Evolutionary conservation across 257 asterid genomes (phyloP), one percentile per base, ranked within the genome.

Genomic region (Nicotiana otophora): DNA sequence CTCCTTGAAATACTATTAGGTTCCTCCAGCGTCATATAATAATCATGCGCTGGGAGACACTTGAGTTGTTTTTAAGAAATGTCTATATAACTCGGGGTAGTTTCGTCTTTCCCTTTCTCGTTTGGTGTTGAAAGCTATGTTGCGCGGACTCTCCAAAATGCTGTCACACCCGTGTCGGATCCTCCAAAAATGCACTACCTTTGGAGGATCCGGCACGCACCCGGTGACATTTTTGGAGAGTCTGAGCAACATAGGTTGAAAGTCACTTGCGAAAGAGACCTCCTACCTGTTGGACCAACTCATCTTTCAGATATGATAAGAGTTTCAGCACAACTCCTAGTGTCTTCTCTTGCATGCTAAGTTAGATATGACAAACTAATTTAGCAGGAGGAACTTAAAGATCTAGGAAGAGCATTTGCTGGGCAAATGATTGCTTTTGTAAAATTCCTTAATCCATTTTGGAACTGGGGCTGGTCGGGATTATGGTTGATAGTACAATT

Each of bases 191-290:
- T 42, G 51, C 51, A 42, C 51, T 42, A 42, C 51, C 51, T 42
- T 8, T 42, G 51, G 51, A 42, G 51, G 51, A 8, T 8, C 51
- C 51, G 51, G 51, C 51, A 8, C 11, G 51, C 11, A 3, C 11
- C 12, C 3, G 51, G 51, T 12, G 51, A 9, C 51, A 42, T 42
- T 42, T 42, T 42, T 9, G 11, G 12, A 42, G 51, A 42, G 51
- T 9, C 12, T 42, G 51, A 9, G 51, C 51, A 42, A 42, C 51
- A 42, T 42, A 42, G 51, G 51, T 42, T 42, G 51, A 74, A 42
- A 42, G 78, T 70, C 58, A 74, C 36, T 39, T 74, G 20, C 19
- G 79, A 74, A 74, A 33, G 79, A 23, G 61, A 20, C 78, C 78
- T 19, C 20, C 64, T 72, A 46, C 79, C 61, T 26, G 63, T 64